These are phyloP conservation scores for Oidiodendron maius DNA, from an alignment of 495 filamentous ascomycete genomes.

Conservation along the genomic window DNA sequence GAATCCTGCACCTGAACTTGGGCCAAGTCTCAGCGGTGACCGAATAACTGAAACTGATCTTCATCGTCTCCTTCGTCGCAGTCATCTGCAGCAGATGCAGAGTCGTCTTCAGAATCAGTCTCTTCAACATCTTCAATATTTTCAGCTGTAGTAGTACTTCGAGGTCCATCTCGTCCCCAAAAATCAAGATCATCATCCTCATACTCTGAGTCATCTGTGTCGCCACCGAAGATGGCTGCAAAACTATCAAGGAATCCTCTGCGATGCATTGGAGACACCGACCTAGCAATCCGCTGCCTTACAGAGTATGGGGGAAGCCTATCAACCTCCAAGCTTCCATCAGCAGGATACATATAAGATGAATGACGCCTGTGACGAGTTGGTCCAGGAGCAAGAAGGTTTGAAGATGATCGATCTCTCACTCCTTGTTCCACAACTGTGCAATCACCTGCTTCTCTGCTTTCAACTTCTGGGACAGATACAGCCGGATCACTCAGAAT, in stretches of 20 bases:
- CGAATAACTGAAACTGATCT: constrained; percentile 62
- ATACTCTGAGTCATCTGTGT: constrained; percentile 33
- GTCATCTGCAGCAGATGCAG: constrained; percentile 27
- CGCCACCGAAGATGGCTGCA: constrained; percentile 22
- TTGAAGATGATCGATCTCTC: constrained; percentile 2
- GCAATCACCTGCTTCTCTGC: constrained; percentile 9
- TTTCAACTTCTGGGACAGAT: constrained; percentile 14
- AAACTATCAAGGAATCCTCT: constrained; percentile 9
- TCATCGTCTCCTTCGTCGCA: constrained; percentile 40
- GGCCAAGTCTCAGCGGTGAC: constrained; percentile 49
- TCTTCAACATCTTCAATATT: constrained; percentile 39
- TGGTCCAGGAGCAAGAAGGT: background rate
- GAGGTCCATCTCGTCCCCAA: constrained; percentile 48
- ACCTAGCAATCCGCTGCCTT: constrained; percentile 29
- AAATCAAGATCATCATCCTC: constrained; percentile 53
- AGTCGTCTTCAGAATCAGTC: constrained; percentile 30
- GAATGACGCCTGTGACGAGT: constrained; percentile 34
- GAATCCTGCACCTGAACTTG: background rate
- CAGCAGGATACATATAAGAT: constrained; percentile 30
- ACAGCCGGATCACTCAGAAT: constrained; percentile 32
- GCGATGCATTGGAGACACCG: constrained; percentile 29
- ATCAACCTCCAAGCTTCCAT: constrained; percentile 30
- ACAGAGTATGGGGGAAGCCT: constrained; percentile 23
- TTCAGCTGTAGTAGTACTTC: constrained; percentile 25
- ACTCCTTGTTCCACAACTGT: background rate